phyloP scores from a whole-genome alignment of 805 yeast species.

The Pichia membranifaciens region DNA sequence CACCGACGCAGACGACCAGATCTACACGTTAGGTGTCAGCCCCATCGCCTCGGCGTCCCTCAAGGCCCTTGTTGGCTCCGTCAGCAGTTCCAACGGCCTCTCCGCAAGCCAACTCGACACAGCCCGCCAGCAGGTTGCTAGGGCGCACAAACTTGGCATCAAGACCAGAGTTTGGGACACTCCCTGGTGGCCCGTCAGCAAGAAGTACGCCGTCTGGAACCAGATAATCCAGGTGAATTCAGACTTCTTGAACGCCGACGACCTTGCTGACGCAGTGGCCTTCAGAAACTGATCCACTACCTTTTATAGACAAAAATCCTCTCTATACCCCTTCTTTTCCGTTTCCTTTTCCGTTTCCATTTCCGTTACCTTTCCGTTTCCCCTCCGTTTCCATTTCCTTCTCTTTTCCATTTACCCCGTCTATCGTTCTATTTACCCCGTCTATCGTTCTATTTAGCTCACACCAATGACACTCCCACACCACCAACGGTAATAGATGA shows the following conservation, averaged over 20 bases:
- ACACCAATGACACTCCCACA: too few species aligned
- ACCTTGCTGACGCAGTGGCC: slow-evolving; percentile 30
- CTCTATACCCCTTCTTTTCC: too few species aligned
- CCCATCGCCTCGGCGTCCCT: slow-evolving; percentile 35
- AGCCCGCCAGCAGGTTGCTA: slow-evolving; percentile 28
- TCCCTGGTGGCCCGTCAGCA: slow-evolving; percentile 55
- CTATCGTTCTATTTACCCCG: too few species aligned
- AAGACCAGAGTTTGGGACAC: slow-evolving; percentile 68
- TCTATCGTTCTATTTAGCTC: too few species aligned
- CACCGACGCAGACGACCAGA: slow-evolving; percentile 8
- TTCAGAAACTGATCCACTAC: background rate
- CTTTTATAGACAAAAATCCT: background rate
- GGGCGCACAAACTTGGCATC: slow-evolving; percentile 46
- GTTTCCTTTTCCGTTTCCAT: too few species aligned
- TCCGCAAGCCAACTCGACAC: slow-evolving; percentile 27
- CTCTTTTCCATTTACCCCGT: too few species aligned
- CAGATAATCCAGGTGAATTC: slow-evolving; percentile 43
- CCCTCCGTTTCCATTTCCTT: too few species aligned
- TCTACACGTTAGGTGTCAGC: slow-evolving; percentile 15
- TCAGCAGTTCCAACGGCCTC: slow-evolving; percentile 27
- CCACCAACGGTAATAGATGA: too few species aligned
- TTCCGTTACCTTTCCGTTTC: too few species aligned
- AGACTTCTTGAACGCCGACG: slow-evolving; percentile 61
- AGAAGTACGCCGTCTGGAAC: slow-evolving; percentile 43
- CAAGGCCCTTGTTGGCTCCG: slow-evolving; percentile 20